phyloP scores from a whole-genome alignment of 2,329 filamentous ascomycete species.

The Tolypocladium nubicola region DNA sequence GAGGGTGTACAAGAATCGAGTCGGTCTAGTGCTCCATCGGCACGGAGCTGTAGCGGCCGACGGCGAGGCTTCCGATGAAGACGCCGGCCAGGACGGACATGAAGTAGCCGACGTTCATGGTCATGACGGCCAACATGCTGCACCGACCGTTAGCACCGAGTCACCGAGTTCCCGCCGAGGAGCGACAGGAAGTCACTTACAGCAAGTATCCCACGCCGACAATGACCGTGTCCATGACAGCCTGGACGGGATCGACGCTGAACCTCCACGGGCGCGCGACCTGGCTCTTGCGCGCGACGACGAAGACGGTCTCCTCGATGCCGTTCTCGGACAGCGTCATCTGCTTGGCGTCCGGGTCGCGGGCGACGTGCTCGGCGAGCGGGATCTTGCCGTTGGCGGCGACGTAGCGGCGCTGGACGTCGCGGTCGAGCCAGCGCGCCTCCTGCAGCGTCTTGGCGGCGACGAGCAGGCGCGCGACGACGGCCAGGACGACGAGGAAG shows the following conservation, averaged over 20 bases:
- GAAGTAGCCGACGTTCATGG: constrained; percentile 78
- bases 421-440: constrained; percentile 56
- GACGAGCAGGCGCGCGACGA: constrained; percentile 58
- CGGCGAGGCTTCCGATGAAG: constrained; percentile 75
- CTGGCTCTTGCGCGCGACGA: constrained; percentile 50
- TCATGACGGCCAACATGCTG: constrained; percentile 91
- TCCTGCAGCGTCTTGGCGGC: constrained; percentile 58
- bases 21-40: constrained; percentile 31
- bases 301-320: constrained; percentile 67
- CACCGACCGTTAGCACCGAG: not conserved
- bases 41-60: constrained; percentile 56
- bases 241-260: constrained; percentile 66
- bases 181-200: constrained; percentile 42
- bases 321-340: constrained; percentile 65
- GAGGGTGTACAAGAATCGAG: not conserved
- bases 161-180: not conserved
- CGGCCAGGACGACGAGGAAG: constrained; percentile 71
- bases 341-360: constrained; percentile 51
- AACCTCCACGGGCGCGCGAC: constrained; percentile 65
- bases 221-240: constrained; percentile 58
- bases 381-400: constrained; percentile 55
- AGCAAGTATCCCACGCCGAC: constrained; percentile 75
- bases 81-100: constrained; percentile 66
- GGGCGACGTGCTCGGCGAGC: constrained; percentile 46
- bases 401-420: constrained; percentile 67